A percentile compares a stretch with the other conserved stretches of the same genome.
Conservation (phyloP, 2,329 filamentous ascomycete species). For the Ceratocystis colombiana region DNA sequence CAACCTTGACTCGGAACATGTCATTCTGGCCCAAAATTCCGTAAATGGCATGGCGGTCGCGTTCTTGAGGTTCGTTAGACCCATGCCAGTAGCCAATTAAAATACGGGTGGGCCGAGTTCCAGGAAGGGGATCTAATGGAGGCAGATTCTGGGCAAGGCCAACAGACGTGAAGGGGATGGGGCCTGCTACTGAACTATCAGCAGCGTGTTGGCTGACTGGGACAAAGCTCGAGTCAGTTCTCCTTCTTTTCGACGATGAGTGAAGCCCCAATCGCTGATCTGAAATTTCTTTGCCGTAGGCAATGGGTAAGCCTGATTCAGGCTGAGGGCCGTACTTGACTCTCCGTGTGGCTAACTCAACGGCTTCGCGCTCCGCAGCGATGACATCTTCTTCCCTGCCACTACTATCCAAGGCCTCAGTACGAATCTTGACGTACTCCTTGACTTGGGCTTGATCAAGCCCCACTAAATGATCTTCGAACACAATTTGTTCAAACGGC, state of each 20-base stretch:
- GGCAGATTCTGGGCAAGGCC: constrained; percentile 20
- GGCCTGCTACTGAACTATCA: background rate
- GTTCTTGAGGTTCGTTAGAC: constrained; percentile 39
- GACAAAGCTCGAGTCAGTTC: constrained; percentile 26
- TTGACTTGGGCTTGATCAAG: constrained; percentile 50
- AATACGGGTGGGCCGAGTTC: constrained; percentile 48
- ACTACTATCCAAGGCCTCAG: constrained; percentile 31
- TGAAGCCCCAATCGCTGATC: background rate
- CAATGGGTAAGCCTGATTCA: constrained; percentile 38
- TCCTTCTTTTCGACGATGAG: constrained; percentile 19
- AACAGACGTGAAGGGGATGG: constrained; percentile 23
- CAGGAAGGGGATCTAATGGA: constrained; percentile 38
- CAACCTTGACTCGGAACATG: constrained; percentile 55
- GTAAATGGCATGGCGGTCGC: constrained; percentile 51
- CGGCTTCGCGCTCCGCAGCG: constrained; percentile 37
- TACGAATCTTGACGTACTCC: constrained; percentile 50
- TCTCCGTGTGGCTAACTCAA: constrained; percentile 39
- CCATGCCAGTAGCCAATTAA: constrained; percentile 51
- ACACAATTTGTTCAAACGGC: constrained; percentile 51
- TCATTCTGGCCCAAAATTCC: constrained; percentile 54
- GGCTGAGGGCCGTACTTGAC: constrained; percentile 39
- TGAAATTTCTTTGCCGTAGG: constrained; percentile 37
- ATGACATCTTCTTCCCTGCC: constrained; percentile 35
- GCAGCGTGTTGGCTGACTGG: constrained; percentile 2
- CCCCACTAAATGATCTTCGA: constrained; percentile 46